Evolutionary conservation across 2,329 filamentous ascomycete genomes (phyloP).

Genomic region (Cercospora sesami): DNA sequence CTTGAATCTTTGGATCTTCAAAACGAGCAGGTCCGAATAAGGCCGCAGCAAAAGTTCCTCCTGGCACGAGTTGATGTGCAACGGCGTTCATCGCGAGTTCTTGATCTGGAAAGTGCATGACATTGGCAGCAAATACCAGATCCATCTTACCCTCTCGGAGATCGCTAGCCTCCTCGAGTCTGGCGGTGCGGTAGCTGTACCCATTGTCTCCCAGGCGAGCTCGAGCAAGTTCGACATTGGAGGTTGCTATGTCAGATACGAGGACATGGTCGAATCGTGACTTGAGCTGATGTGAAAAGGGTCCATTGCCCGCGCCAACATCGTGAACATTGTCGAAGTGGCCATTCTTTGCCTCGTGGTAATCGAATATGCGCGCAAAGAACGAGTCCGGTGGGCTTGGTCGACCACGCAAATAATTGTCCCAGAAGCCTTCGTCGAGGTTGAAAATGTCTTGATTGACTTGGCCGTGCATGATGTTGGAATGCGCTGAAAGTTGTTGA

Average conservation of each 20-base stretch:
- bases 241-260: background rate
- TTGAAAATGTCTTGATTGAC: conserved; percentile 13
- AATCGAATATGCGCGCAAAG: conserved; percentile 32
- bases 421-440: conserved; percentile 29
- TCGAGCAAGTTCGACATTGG: background rate
- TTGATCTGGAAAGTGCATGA: background rate
- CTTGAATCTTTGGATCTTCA: background rate
- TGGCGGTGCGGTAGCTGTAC: background rate
- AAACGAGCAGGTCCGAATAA: background rate
- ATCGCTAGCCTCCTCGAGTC: background rate
- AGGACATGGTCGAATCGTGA: background rate
- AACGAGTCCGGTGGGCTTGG: conserved; percentile 26
- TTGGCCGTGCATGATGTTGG: background rate
- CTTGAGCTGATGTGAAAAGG: background rate
- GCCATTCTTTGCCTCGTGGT: conserved; percentile 29
- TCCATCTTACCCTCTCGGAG: background rate
- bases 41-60: background rate
- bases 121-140: background rate
- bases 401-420: conserved; percentile 33
- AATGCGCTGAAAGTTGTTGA: background rate
- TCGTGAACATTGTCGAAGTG: conserved; percentile 29
- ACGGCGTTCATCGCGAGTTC: background rate
- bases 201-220: background rate
- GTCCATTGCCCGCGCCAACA: conserved; percentile 27
- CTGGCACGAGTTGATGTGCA: background rate